These are phyloP conservation scores for Bipolaris victoriae DNA, from an alignment of 2,329 filamentous ascomycete species.

Conservation along the genomic window DNA sequence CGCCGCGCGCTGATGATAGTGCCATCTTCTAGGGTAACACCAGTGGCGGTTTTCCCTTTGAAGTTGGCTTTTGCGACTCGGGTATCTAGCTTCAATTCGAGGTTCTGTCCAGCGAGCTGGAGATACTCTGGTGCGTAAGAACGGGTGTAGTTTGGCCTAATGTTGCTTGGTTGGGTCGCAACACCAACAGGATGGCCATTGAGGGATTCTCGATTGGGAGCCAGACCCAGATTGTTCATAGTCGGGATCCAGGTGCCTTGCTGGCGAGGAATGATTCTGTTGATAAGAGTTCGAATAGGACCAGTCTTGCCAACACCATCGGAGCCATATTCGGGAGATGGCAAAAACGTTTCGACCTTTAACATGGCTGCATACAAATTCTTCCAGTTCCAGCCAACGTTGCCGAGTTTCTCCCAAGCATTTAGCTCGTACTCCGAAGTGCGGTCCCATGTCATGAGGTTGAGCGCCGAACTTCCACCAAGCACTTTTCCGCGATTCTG, in stretches of 20 bases:
- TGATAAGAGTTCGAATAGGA: constrained; percentile 48
- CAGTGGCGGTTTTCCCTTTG: constrained; percentile 32
- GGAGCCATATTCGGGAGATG: constrained; percentile 32
- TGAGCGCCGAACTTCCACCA: constrained; percentile 56
- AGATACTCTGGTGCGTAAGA: constrained; percentile 59
- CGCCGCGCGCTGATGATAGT: constrained; percentile 37
- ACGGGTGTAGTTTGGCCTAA: constrained; percentile 56
- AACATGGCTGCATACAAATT: constrained; percentile 42
- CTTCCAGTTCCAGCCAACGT: constrained; percentile 44
- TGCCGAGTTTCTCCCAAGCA: constrained; percentile 40
- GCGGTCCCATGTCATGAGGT: constrained; percentile 49
- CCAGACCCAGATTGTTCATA: constrained; percentile 54
- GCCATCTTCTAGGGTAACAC: constrained; percentile 42
- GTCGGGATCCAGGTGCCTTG: constrained; percentile 55
- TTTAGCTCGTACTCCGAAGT: constrained; percentile 38
- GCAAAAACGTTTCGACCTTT: constrained; percentile 40
- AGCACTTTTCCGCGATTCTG: constrained; percentile 57
- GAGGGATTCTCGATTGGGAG: constrained; percentile 54
- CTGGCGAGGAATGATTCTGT: constrained; percentile 53
- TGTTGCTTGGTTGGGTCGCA: constrained; percentile 58
- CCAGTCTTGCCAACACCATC: constrained; percentile 40
- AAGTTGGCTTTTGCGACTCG: constrained; percentile 51
- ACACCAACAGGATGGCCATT: constrained; percentile 59
- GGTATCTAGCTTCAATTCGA: constrained; percentile 49
- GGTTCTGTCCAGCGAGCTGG: constrained; percentile 51